These are phyloP conservation scores for Termitomyces sp. DNA, from an alignment of 768 basidiomycete species.

Conservation along the genomic window DNA sequence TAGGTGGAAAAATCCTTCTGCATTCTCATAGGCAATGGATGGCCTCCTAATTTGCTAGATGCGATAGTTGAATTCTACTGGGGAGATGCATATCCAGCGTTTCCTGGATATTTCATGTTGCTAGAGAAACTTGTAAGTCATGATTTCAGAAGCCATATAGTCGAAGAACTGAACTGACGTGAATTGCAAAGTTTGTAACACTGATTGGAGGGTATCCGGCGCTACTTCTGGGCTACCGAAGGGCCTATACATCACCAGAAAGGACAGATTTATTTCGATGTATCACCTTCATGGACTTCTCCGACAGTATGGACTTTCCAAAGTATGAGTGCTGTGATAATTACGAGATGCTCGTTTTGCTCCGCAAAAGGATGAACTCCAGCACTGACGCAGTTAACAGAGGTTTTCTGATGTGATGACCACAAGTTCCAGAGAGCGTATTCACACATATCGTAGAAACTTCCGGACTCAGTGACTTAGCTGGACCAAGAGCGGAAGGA, in stretches of 20 bases:
- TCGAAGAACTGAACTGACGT: background rate
- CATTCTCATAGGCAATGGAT: constrained; percentile 15
- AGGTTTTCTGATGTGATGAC: background rate
- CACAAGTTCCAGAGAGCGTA: too few species aligned
- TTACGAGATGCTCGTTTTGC: background rate
- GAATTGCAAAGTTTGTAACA: constrained; percentile 16
- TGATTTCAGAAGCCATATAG: background rate
- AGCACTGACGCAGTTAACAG: background rate
- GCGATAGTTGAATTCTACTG: constrained; percentile 18
- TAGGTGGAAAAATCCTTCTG: constrained; percentile 18
- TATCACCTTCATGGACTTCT: background rate
- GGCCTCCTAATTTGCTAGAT: constrained; percentile 14
- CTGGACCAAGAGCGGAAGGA: background rate
- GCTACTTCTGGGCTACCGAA: constrained; percentile 2
- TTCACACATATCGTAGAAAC: too few species aligned
- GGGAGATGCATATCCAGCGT: constrained; percentile 20
- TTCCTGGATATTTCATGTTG: constrained; percentile 23
- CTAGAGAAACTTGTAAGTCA: constrained; percentile 22
- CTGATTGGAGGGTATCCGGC: constrained; percentile 20
- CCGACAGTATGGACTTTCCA: background rate
- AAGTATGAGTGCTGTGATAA: background rate
- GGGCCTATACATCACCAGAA: background rate
- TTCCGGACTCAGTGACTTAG: background rate
- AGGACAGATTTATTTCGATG: background rate
- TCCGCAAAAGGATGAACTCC: background rate